phyloP scores from a whole-genome alignment of 2,329 filamentous ascomycete genomes.

The Nemania diffusa region DNA sequence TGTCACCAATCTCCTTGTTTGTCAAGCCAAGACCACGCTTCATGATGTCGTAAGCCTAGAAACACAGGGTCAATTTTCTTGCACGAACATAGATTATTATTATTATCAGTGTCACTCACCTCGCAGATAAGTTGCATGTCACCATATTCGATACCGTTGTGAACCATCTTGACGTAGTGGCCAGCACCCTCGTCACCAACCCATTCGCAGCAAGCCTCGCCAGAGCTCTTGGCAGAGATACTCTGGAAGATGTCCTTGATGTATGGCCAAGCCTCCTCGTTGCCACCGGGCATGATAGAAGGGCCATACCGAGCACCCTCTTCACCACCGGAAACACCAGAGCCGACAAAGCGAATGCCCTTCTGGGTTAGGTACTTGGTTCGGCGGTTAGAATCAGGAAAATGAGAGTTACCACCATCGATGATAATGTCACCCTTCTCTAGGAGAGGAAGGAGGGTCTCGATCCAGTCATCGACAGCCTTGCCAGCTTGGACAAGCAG shows the following conservation, averaged over 20 bases:
- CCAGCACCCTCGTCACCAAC: conserved; percentile 99
- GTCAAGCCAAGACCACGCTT: conserved; percentile 93
- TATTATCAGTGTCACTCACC: conserved; percentile 70
- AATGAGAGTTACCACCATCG: conserved; percentile 99
- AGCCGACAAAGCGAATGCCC: conserved; percentile 94
- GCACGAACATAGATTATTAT: background rate
- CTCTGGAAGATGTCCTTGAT: conserved; percentile 99
- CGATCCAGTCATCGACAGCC: conserved; percentile 98
- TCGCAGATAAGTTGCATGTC: conserved; percentile 99
- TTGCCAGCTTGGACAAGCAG: conserved; percentile 98
- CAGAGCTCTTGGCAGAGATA: conserved; percentile 97
- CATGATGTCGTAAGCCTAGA: conserved; percentile 98
- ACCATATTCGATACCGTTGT: conserved; percentile 99
- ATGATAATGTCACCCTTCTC: conserved; percentile 97
- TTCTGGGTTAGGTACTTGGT: conserved; percentile 87
- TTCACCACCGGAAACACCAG: conserved; percentile 98
- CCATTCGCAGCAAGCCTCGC: conserved; percentile 99
- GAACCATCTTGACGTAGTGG: conserved; percentile 99
- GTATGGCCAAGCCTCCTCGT: conserved; percentile 96
- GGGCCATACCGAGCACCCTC: conserved; percentile 98
- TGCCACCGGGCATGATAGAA: conserved; percentile 98
- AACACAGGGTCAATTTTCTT: conserved; percentile 20
- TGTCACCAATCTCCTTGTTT: conserved; percentile 95
- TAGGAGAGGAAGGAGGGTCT: conserved; percentile 86
- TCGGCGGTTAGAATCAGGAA: conserved; percentile 98